These are phyloP conservation scores for Rhypophila decipiens DNA, from an alignment of 495 filamentous ascomycete genomes.

Conservation along the genomic window DNA sequence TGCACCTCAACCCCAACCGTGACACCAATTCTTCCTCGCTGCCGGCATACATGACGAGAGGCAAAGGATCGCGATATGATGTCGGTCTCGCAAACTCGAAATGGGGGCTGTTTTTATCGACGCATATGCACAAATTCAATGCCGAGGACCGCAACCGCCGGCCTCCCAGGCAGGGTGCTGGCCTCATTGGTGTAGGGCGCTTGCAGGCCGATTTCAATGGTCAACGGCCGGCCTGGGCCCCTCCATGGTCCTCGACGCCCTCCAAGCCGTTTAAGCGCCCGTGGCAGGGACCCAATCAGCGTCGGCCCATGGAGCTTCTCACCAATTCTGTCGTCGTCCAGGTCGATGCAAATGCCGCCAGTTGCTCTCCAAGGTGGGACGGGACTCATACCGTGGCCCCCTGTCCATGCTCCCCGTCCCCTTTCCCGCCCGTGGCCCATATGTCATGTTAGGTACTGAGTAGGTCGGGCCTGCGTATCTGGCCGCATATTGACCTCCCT, in stretches of 20 bases:
- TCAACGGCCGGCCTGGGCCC: constrained; percentile 1
- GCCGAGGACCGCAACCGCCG: constrained; percentile 14
- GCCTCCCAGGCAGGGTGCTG: constrained; percentile 2
- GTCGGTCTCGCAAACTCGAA: not conserved
- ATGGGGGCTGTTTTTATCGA: constrained; percentile 1
- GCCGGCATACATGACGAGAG: too few relatives aligned
- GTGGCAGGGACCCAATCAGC: constrained; percentile 24
- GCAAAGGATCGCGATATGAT: too few relatives aligned
- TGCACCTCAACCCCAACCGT: too few relatives aligned
- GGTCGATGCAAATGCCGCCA: constrained; percentile 2
- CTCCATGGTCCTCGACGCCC: constrained; percentile 3
- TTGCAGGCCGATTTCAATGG: constrained; percentile 20
- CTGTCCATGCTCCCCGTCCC: not conserved
- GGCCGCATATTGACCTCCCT: constrained; percentile 32
- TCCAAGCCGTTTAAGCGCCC: constrained; percentile 24
- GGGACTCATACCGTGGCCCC: not conserved
- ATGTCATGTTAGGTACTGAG: not conserved
- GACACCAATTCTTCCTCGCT: too few relatives aligned
- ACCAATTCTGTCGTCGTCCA: too few relatives aligned
- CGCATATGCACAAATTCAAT: constrained; percentile 12
- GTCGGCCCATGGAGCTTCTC: not conserved
- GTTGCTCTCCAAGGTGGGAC: not conserved
- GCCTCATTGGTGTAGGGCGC: constrained; percentile 17
- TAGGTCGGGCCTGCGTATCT: constrained; percentile 22
- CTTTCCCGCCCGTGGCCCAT: not conserved